These are phyloP conservation scores for Termitomyces sp. DNA, from an alignment of 768 basidiomycete genomes.

Conservation along the genomic window DNA sequence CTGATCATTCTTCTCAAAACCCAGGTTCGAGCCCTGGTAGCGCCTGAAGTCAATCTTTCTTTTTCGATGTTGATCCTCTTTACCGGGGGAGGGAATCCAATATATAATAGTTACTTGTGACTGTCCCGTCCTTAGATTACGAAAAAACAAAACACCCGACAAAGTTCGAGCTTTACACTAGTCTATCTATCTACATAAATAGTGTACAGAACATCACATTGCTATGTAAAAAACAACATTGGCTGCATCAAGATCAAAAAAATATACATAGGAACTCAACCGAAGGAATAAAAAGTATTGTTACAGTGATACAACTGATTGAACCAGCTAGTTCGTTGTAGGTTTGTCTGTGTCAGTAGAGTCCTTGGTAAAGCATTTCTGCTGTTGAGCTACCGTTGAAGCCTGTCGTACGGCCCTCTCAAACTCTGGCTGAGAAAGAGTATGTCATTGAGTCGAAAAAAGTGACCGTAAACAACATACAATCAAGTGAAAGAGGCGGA, in stretches of 20 bases:
- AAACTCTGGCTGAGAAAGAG: background rate
- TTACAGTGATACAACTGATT: background rate
- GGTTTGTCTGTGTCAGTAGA: background rate
- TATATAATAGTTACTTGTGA: too few species aligned
- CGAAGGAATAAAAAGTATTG: background rate
- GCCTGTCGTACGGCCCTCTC: background rate
- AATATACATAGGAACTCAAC: background rate
- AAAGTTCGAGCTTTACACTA: background rate
- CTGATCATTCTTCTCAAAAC: slow-evolving; percentile 16
- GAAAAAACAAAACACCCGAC: background rate
- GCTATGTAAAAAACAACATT: background rate
- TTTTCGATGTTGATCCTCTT: background rate
- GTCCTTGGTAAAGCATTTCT: background rate
- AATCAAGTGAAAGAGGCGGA: background rate
- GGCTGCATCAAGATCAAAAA: background rate
- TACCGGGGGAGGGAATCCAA: too few species aligned
- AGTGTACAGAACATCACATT: background rate
- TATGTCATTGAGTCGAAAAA: background rate
- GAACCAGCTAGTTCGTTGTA: background rate
- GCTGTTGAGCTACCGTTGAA: background rate
- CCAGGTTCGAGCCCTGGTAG: slow-evolving; percentile 20
- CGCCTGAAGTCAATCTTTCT: background rate
- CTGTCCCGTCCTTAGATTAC: too few species aligned
- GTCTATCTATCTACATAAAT: background rate
- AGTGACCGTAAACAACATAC: background rate